Conservation (phyloP, 1,284 basidiomycete species). For the Golubevia sp. region DNA sequence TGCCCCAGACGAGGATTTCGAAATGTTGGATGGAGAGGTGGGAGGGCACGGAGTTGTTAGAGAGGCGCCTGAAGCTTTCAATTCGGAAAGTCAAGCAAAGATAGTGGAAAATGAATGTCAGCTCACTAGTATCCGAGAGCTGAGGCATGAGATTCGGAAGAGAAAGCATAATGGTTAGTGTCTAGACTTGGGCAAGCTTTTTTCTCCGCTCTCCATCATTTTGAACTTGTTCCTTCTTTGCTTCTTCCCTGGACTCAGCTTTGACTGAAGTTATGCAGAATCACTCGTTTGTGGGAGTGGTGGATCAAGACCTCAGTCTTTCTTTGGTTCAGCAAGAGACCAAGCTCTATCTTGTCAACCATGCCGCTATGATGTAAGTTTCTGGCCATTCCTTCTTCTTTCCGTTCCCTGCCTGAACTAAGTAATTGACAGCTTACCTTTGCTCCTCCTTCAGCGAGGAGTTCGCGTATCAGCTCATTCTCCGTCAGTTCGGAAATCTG, state of each 20-base stretch:
- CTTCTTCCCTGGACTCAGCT: constrained; percentile 64
- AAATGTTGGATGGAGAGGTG: no score
- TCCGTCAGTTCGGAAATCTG: constrained; percentile 88
- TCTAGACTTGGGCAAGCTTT: neutral
- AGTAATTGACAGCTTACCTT: constrained; percentile 4
- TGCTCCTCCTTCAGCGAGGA: constrained; percentile 72
- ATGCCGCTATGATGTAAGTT: constrained; percentile 64
- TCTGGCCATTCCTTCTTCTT: neutral
- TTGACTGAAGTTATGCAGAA: constrained; percentile 81
- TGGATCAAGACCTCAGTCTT: constrained; percentile 75
- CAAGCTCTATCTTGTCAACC: constrained; percentile 85
- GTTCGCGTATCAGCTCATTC: constrained; percentile 89
- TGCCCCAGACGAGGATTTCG: no score
- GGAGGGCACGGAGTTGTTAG: no score
- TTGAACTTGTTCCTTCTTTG: neutral
- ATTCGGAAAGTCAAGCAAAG: constrained; percentile 41
- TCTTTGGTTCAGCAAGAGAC: constrained; percentile 87
- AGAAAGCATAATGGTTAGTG: constrained; percentile 66
- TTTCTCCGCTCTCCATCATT: constrained; percentile 54
- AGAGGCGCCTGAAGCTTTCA: no score
- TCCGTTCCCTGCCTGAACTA: constrained; percentile 2
- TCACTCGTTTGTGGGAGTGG: constrained; percentile 90
- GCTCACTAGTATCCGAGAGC: constrained; percentile 75
- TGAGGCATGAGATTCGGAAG: constrained; percentile 71
- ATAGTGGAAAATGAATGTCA: constrained; percentile 79